These are phyloP conservation scores for Mortierella sp. DNA, from an alignment of 371 early-diverging fungal species.

Conservation along the genomic window DNA sequence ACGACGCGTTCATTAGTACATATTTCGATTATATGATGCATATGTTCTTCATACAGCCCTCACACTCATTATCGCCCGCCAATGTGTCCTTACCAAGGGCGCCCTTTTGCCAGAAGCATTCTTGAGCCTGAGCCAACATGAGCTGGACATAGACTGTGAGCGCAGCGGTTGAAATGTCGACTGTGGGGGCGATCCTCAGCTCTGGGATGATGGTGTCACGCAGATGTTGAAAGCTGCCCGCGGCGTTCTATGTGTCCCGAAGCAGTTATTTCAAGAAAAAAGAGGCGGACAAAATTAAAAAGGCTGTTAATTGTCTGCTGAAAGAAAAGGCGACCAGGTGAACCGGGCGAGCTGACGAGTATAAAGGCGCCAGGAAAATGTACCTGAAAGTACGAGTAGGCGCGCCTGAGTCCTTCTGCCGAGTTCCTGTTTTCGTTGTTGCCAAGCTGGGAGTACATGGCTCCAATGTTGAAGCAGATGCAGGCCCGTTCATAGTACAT, in stretches of 20 bases:
- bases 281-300: conserved; percentile 1
- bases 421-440: conserved; percentile 71
- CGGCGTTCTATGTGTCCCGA: conserved; percentile 71
- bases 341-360: too few relatives aligned
- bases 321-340: too few relatives aligned
- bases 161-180: conserved; percentile 72
- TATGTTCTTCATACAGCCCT: background rate
- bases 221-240: conserved; percentile 82
- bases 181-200: conserved; percentile 65
- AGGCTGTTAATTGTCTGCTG: background rate
- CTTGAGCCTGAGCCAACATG: conserved; percentile 94
- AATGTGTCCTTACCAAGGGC: conserved; percentile 59
- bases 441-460: conserved; percentile 85
- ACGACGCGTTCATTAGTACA: too few relatives aligned
- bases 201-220: conserved; percentile 70
- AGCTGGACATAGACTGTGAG: conserved; percentile 74
- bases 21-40: background rate
- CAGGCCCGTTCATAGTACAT: conserved; percentile 88
- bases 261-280: background rate
- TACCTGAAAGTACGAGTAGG: conserved; percentile 84
- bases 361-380: too few relatives aligned
- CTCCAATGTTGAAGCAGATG: conserved; percentile 87
- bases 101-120: conserved; percentile 88
- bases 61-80: too few relatives aligned
- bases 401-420: conserved; percentile 80